Evolutionary conservation across 768 basidiomycete species (phyloP), one percentile per base, ranked within the genome.

Genomic region (Pleurotus cornucopiae): DNA sequence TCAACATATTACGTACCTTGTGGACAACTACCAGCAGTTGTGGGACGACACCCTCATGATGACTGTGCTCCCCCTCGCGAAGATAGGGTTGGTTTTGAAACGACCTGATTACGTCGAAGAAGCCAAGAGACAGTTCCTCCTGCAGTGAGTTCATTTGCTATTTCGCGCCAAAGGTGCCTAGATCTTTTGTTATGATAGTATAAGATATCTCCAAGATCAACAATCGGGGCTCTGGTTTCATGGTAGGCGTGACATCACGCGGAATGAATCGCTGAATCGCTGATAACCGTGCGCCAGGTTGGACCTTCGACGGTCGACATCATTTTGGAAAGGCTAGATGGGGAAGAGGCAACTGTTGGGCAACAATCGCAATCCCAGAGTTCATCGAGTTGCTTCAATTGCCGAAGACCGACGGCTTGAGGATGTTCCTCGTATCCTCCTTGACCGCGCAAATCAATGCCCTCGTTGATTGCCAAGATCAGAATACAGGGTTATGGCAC

Each of bases 1-100:
- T 39, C 78, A 79, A 60, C 79, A 80, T 58, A 78, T 75, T 55
- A 79, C 77, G 11, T 77, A 75, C 62, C 64, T 72, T 25, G 66
- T 64, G 20, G 66, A 68, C 43, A 74, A 80, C 62, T 49, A 69
- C 59, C 73, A 79, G 56, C 79, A 82, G 57, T 62, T 81, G 5
- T 81, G 81, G 80, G 79, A 82, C 62, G 81, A 84, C 63, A 82
- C 80, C 2, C 66, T 82, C 57, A 80, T 81, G 79, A 82, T 82
- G 79, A 70, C 73, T 21, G 80, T 82, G 12, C 68, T 82, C n/a
- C 81, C 81, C 7, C 67, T 84, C 34, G 67, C 81, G 7, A 82
- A 81, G 64, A 81, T 82, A 44, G 81, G 81, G 3, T 62, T 81
- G 34, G 72, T 82, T n/a, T 69, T 82, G n/a, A 67, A 73, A 39